These are phyloP conservation scores for Sarocladium strictum DNA, from an alignment of 2,329 filamentous ascomycete genomes.

Conservation along the genomic window DNA sequence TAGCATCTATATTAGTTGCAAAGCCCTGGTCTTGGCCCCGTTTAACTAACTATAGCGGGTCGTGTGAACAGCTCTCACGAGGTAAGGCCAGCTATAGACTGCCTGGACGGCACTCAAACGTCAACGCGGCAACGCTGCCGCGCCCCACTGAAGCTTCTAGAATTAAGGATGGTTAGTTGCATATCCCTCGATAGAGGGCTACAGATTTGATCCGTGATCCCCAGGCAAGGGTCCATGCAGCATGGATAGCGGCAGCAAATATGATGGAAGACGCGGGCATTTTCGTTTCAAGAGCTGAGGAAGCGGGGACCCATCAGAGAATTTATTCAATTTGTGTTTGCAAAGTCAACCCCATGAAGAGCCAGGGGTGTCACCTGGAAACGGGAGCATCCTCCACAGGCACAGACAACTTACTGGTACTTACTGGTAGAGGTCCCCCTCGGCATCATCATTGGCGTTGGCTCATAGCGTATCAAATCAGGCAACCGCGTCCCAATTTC, in stretches of 20 bases:
- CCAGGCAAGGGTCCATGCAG: neutral
- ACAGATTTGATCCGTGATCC: neutral
- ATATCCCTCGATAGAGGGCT: constrained; percentile 25
- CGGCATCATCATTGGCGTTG: neutral
- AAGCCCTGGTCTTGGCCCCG: too few species aligned
- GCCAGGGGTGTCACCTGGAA: neutral
- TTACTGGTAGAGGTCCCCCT: neutral
- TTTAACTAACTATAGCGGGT: too few species aligned
- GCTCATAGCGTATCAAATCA: constrained; percentile 1
- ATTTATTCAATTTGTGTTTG: too few species aligned
- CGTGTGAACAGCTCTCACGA: neutral
- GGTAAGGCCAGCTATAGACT: too few species aligned
- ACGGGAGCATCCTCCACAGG: neutral
- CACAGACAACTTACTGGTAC: neutral
- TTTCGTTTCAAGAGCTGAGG: neutral
- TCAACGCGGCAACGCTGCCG: constrained; percentile 5
- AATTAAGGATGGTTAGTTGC: constrained; percentile 29
- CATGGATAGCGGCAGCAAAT: neutral
- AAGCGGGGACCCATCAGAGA: neutral
- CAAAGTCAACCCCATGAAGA: too few species aligned
- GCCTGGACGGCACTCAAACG: neutral
- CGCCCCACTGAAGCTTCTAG: constrained; percentile 41
- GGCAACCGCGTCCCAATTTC: neutral
- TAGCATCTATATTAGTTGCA: too few species aligned
- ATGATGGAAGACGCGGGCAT: neutral